These are phyloP conservation scores for Saccharomycopsis schoenii DNA, from an alignment of 805 yeast species.

Conservation along the genomic window DNA sequence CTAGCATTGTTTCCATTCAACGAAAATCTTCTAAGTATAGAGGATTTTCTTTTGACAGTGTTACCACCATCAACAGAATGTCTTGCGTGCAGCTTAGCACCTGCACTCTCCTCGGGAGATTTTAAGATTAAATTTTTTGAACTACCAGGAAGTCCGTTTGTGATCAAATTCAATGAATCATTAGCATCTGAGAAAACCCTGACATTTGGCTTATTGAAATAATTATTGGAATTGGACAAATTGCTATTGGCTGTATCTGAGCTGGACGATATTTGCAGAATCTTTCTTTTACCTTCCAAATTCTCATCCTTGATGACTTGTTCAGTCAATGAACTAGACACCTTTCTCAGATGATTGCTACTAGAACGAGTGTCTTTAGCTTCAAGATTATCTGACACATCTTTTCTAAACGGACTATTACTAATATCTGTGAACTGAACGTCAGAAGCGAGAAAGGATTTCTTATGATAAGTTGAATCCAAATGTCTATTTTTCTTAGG, in stretches of 20 bases:
- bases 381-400: not conserved
- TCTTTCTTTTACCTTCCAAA: not conserved
- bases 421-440: slow-evolving; percentile 12
- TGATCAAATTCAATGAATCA: slow-evolving; percentile 17
- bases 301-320: slow-evolving; percentile 9
- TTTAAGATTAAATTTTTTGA: slow-evolving; percentile 5
- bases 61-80: not conserved
- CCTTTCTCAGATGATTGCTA: not conserved
- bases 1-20: not conserved
- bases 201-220: not conserved
- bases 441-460: not conserved
- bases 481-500: not conserved
- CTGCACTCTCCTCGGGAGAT: not conserved
- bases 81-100: not conserved
- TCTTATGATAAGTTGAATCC: not conserved
- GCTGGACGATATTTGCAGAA: slow-evolving; percentile 2
- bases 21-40: slow-evolving; percentile 13
- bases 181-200: slow-evolving; percentile 9
- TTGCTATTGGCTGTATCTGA: slow-evolving; percentile 2
- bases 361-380: not conserved
- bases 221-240: not conserved
- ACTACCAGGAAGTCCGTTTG: slow-evolving; percentile 16
- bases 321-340: slow-evolving; percentile 4
- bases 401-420: slow-evolving; percentile 10
- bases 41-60: slow-evolving; percentile 7